Evolutionary conservation across 805 yeast genomes (phyloP).

Genomic region (Wickerhamiella bombiphila): DNA sequence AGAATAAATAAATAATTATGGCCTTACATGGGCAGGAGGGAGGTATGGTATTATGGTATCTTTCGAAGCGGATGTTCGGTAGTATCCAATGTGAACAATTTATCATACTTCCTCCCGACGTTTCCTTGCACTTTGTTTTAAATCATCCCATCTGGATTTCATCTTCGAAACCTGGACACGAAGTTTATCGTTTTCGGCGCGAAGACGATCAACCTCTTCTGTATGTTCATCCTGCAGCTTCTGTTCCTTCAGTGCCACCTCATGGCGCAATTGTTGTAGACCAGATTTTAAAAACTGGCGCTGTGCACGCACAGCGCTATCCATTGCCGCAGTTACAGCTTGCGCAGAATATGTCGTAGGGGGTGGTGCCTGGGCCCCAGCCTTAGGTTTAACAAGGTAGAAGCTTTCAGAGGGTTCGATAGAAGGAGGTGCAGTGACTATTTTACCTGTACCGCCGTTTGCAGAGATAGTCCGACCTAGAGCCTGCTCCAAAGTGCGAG

Average conservation of each 20-base stretch:
- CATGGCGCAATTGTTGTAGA: conserved; percentile 24
- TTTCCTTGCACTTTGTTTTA: conserved; percentile 50
- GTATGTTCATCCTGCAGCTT: conserved; percentile 31
- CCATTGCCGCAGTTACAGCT: conserved; percentile 18
- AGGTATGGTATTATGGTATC: neutral
- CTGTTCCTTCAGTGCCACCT: conserved; percentile 26
- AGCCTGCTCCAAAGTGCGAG: conserved; percentile 12
- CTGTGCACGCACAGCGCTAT: conserved; percentile 20
- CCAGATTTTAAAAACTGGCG: conserved; percentile 21
- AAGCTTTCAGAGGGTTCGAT: conserved; percentile 21
- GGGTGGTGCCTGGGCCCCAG: neutral
- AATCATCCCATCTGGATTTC: conserved; percentile 49
- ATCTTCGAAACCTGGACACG: conserved; percentile 34
- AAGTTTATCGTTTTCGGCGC: conserved; percentile 19
- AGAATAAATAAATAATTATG: neutral
- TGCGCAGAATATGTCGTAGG: neutral
- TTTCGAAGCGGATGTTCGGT: too few relatives aligned
- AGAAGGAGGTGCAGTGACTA: conserved; percentile 3
- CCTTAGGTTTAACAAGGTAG: conserved; percentile 22
- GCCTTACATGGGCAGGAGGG: neutral
- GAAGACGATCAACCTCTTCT: conserved; percentile 16
- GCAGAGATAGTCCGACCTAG: conserved; percentile 3
- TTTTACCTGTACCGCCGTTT: neutral
- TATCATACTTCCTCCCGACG: conserved; percentile 17
- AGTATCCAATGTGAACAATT: too few relatives aligned